Conservation (phyloP, 345 rosid species). For the Rhodomyrtus tomentosa region DNA sequence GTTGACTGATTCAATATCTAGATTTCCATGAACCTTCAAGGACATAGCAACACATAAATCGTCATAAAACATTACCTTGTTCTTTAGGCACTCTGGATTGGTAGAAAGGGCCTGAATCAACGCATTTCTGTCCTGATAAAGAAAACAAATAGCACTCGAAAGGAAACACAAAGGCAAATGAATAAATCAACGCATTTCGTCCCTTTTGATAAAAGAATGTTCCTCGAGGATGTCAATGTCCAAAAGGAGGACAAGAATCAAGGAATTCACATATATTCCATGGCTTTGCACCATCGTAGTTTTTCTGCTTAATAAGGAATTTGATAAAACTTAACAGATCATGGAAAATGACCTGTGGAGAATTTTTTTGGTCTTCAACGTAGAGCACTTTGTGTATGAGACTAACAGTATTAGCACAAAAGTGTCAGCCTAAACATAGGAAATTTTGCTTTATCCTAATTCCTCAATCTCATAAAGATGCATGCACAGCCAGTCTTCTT, state of each 20-base stretch:
- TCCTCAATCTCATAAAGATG: no score
- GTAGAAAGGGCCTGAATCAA: slow-evolving; percentile 82
- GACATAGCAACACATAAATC: background rate
- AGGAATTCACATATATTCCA: background rate
- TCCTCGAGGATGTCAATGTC: background rate
- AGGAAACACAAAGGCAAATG: background rate
- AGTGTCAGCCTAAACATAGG: no score
- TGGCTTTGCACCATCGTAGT: background rate
- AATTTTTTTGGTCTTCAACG: no score
- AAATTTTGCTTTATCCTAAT: no score
- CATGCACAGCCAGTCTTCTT: no score
- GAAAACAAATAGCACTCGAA: background rate
- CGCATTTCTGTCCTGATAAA: slow-evolving; percentile 52
- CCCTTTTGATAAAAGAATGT: background rate
- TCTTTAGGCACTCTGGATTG: slow-evolving; percentile 77
- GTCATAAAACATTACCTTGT: slow-evolving; percentile 39
- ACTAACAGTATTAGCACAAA: no score
- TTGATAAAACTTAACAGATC: no score
- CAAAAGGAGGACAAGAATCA: background rate
- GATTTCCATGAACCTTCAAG: background rate
- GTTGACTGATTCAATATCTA: background rate
- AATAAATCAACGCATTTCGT: no score
- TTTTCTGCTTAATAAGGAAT: background rate
- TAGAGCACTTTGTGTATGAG: no score
- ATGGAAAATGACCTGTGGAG: no score